Base-by-base conservation (phyloP, 495 filamentous ascomycete species). In the Penicillium coffeae region DNA sequence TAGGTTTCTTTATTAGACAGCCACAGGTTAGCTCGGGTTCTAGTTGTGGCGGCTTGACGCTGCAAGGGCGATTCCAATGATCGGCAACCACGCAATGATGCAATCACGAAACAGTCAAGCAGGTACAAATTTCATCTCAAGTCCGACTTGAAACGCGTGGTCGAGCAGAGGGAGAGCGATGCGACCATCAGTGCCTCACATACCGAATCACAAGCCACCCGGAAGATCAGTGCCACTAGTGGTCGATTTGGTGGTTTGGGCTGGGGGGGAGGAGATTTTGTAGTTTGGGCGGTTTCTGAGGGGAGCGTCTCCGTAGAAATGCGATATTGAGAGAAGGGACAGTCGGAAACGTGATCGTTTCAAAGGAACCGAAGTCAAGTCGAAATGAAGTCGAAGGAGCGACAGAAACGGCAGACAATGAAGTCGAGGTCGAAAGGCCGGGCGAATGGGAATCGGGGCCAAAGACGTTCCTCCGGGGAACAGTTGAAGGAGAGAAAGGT, bases 401-500 rank as follows among this genome's bases (percentile, higher is more conserved):
- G 14, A 38, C 38, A 15, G 34, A 47, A 14, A 42, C 18, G 15
- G 38, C 18, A 27, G 21, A 13, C 19, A 27, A 41, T 36, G 16
- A 42, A 36, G 25, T 30, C 25, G 10, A 30, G 25, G 25, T 30
- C 25, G 25, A 10, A 30, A 30, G 25, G 16, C 27, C 41, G 33
- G 42, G 48, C 22, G 42, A 30, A 43, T 39, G 14, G 14, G 10
- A 33, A 33, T 20, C 21, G 44, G 33, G 48, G 20, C 30, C 35
- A n/a, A 41, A 66, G 64, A 62, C 63, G 67, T 69, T 70, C 64
- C 69, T 60, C 69, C 70, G 58, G 65, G 67, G 68, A 70, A 67
- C 64, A 61, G 25, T 21, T 33, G 27, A 14, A 8, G 22, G 16
- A 33, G 46, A 33, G 34, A 44, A 15, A 57, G 49, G 21, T 52